These are phyloP conservation scores for Fusarium albosuccineum DNA, from an alignment of 2,329 filamentous ascomycete genomes.

Conservation along the genomic window DNA sequence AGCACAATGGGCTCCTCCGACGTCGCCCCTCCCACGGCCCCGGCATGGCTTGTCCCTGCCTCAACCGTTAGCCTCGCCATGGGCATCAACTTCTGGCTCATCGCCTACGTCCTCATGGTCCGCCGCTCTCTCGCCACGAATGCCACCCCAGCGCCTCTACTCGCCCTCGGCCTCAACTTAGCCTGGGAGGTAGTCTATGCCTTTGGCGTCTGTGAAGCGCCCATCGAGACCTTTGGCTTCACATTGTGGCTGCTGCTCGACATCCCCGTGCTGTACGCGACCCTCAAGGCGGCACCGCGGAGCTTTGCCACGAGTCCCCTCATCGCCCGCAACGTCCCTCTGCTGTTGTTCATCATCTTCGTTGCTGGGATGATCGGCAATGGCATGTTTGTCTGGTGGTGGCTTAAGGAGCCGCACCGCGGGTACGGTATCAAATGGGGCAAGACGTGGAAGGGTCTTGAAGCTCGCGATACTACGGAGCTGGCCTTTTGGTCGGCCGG, in stretches of 20 bases:
- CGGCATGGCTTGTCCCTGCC: constrained; percentile 55
- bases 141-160: constrained; percentile 63
- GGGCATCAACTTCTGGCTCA: constrained; percentile 57
- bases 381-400: constrained; percentile 61
- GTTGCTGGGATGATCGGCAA: constrained; percentile 55
- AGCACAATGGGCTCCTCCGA: constrained; percentile 56
- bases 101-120: constrained; percentile 62
- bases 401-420: constrained; percentile 57
- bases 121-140: constrained; percentile 59
- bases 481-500: constrained; percentile 63
- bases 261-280: constrained; percentile 60
- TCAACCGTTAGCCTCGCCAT: constrained; percentile 52
- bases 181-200: constrained; percentile 66
- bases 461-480: constrained; percentile 62
- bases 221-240: constrained; percentile 60
- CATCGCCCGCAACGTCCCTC: constrained; percentile 56
- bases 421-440: constrained; percentile 60
- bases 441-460: constrained; percentile 57
- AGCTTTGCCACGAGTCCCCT: constrained; percentile 59
- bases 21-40: constrained; percentile 52
- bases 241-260: constrained; percentile 64
- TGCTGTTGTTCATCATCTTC: constrained; percentile 53
- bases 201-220: constrained; percentile 59
- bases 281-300: constrained; percentile 57
- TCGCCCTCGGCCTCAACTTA: constrained; percentile 63